Base-by-base conservation (phyloP, 768 basidiomycete species). In the Trametes punicea region DNA sequence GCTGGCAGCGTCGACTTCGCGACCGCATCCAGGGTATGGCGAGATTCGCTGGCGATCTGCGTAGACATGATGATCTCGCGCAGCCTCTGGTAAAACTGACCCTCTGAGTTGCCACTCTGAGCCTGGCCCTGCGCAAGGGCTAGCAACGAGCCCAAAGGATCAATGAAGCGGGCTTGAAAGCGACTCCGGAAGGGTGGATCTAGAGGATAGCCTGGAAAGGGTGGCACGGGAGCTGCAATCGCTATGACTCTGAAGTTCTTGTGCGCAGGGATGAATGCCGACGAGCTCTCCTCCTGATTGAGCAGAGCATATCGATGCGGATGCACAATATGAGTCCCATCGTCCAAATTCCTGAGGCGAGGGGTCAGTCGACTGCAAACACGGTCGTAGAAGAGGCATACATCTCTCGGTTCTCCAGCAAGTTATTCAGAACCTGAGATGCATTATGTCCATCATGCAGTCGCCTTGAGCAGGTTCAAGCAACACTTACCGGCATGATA, bases 361-460 rank as follows among this genome's bases (percentile, higher is more conserved):
- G 6, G 25, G 26, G 13, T 23, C n/a, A n/a, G n/a, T n/a, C n/a
- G n/a, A n/a, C n/a, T 16, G 23, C 31, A 46, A n/a, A 8, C 18
- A n/a, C 20, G 15, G 8, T 20, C 27, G 3, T 16, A 20, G n/a
- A 15, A 30, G 6, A 20, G 26, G 6, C 71, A 42, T 62, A 82
- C 82, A 87, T 83, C 71, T 87, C 85, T n/a, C 85, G 72, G 65
- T 85, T 86, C 69, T 87, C 85, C 39, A 87, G 64, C 4, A 87
- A 72, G 65, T 86, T 87, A 61, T 86, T 86, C 5, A 87, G 72
- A 15, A 86, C 56, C 70, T 69, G 38, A 16, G 20, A 4, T 26
- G 2, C 13, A 46, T 18, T 6, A 44, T 8, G n/a, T n/a, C n/a
- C 13, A 25, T 13, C 40, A 23, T 18, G 3, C 6, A 6, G 10